phyloP scores from a whole-genome alignment of 805 yeast species.

The Ogataea pini region DNA sequence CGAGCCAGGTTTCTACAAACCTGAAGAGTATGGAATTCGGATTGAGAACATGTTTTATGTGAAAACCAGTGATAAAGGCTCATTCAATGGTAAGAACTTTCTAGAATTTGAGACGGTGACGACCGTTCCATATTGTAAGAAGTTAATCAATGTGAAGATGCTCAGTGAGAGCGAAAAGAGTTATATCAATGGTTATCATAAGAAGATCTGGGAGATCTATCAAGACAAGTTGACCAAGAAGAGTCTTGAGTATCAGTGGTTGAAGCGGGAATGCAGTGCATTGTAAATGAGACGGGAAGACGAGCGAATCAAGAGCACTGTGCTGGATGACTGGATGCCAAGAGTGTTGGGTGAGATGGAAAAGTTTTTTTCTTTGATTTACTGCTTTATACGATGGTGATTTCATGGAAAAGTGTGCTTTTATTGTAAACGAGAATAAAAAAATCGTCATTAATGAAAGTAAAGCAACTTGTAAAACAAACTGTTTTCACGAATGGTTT shows the following conservation, averaged over 20 bases:
- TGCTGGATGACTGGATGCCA: too few relatives aligned
- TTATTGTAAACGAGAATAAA: too few relatives aligned
- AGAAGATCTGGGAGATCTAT: constrained; percentile 46
- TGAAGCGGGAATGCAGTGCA: constrained; percentile 47
- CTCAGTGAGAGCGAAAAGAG: constrained; percentile 47
- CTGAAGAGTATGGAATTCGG: constrained; percentile 60
- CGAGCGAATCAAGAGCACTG: too few relatives aligned
- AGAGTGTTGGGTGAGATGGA: too few relatives aligned
- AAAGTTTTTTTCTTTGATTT: too few relatives aligned
- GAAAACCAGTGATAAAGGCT: constrained; percentile 38
- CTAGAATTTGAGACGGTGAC: constrained; percentile 58
- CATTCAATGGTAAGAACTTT: constrained; percentile 44
- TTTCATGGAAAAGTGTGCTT: constrained; percentile 1
- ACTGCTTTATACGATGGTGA: too few relatives aligned
- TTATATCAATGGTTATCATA: constrained; percentile 54
- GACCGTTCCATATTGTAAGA: constrained; percentile 55
- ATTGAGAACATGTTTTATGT: constrained; percentile 53
- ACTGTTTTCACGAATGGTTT: too few relatives aligned
- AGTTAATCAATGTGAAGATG: constrained; percentile 47
- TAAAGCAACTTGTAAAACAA: too few relatives aligned
- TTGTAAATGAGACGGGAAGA: too few relatives aligned
- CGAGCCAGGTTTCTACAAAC: constrained; percentile 65
- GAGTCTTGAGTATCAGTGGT: constrained; percentile 47
- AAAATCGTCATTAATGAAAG: too few relatives aligned
- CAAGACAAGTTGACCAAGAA: constrained; percentile 39